phyloP scores from a whole-genome alignment of 306 rosid species.

The Prunus mongolica region DNA sequence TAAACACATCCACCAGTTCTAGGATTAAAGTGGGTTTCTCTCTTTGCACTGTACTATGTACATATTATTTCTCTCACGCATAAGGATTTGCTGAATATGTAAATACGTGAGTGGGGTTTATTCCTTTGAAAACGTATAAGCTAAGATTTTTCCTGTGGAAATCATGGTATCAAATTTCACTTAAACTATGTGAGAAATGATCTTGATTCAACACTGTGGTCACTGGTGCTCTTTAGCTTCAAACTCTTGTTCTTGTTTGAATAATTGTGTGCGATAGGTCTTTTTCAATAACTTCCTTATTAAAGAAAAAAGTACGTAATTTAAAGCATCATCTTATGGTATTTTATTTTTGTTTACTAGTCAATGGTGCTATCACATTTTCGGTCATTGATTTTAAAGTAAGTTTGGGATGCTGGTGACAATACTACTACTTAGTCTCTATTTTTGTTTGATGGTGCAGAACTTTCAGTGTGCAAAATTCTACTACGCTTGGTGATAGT shows the following conservation, averaged over 20 bases:
- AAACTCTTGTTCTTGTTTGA: not conserved
- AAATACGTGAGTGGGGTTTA: not conserved
- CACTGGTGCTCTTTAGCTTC: not conserved
- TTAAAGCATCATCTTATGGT: not conserved
- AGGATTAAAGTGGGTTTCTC: not conserved
- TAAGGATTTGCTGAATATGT: not conserved
- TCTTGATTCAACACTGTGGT: not conserved
- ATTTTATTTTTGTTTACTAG: not conserved
- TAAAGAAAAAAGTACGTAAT: not conserved
- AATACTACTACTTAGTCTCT: constrained; percentile 4
- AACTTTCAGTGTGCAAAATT: constrained; percentile 34
- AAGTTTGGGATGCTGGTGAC: not conserved
- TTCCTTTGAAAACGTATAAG: not conserved
- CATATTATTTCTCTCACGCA: not conserved
- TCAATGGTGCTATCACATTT: not conserved
- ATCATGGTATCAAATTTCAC: not conserved
- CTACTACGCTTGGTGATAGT: constrained; percentile 32
- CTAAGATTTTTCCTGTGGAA: not conserved
- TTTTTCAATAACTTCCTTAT: not conserved
- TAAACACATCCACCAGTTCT: not conserved
- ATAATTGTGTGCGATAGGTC: not conserved
- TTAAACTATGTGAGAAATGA: not conserved
- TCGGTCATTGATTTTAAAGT: not conserved
- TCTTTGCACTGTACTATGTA: not conserved
- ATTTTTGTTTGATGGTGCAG: constrained; percentile 32